These are phyloP conservation scores for Cnidoscolus chayamansa DNA, from an alignment of 441 rosid species.

Conservation along the genomic window DNA sequence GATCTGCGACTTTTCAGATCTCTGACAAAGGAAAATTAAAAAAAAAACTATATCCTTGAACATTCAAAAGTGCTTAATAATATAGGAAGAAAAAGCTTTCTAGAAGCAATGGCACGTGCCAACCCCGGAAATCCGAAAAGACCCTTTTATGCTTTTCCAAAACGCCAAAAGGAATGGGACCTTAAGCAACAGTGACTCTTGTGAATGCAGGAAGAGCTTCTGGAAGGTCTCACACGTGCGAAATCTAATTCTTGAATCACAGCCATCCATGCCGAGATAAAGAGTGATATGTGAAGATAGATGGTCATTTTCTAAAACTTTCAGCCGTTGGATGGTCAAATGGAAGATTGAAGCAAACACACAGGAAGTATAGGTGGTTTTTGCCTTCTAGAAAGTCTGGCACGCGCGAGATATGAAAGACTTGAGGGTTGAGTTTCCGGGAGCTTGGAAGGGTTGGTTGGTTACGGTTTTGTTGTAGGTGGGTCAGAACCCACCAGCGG, in stretches of 20 bases:
- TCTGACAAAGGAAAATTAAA: no score
- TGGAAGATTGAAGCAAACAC: neutral
- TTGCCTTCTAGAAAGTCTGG: slow-evolving; percentile 9
- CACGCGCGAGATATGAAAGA: slow-evolving; percentile 2
- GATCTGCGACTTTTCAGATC: no score
- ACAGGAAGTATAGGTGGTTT: no score
- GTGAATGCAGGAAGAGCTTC: neutral
- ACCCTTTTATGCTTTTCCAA: neutral
- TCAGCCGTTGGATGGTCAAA: neutral
- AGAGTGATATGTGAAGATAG: neutral
- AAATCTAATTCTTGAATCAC: neutral
- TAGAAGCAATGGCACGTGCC: neutral
- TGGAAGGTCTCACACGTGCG: slow-evolving; percentile 18
- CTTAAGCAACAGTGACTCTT: neutral
- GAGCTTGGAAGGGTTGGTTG: no score
- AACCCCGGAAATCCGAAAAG: neutral
- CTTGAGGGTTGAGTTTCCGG: neutral
- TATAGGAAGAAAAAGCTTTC: neutral
- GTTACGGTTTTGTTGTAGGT: no score
- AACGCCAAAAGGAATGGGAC: neutral
- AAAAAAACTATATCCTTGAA: no score
- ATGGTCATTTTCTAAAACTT: neutral
- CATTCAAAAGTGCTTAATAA: no score
- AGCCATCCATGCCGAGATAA: neutral
- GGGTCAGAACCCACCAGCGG: no score